phyloP scores from a whole-genome alignment of 345 rosid species.

The Eucalyptus polybractea region DNA sequence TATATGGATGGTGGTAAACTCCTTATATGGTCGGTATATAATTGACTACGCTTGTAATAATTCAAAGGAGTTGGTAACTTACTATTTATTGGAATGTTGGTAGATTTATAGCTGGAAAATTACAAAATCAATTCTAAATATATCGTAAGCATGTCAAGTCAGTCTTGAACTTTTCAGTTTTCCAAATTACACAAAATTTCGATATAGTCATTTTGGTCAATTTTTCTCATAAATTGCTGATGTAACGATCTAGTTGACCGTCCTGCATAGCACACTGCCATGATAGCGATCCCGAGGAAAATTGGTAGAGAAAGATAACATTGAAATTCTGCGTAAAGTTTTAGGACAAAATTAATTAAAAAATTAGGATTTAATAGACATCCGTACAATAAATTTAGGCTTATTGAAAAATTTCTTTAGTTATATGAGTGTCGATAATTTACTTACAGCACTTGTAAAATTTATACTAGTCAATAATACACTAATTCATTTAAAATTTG shows the following conservation, averaged over 20 bases:
- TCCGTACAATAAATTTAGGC: accelerated
- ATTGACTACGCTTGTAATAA: not conserved
- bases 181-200: accelerated
- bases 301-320: not conserved
- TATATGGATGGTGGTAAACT: not conserved
- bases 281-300: accelerated
- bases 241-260: accelerated
- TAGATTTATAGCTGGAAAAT: not conserved
- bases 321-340: accelerated
- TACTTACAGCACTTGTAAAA: not conserved
- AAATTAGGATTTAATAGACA: accelerated
- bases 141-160: accelerated
- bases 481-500: not conserved
- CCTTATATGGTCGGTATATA: accelerated
- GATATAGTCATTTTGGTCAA: not conserved
- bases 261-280: not conserved
- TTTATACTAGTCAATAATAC: accelerated
- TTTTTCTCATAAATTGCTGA: accelerated
- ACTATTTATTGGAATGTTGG: not conserved
- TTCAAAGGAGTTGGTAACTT: not conserved
- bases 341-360: accelerated
- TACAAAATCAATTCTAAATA: not conserved
- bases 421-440: not conserved
- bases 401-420: accelerated
- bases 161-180: accelerated